Evolutionary conservation across 805 yeast genomes (phyloP).

Genomic region (Kuraishia ogatae): DNA sequence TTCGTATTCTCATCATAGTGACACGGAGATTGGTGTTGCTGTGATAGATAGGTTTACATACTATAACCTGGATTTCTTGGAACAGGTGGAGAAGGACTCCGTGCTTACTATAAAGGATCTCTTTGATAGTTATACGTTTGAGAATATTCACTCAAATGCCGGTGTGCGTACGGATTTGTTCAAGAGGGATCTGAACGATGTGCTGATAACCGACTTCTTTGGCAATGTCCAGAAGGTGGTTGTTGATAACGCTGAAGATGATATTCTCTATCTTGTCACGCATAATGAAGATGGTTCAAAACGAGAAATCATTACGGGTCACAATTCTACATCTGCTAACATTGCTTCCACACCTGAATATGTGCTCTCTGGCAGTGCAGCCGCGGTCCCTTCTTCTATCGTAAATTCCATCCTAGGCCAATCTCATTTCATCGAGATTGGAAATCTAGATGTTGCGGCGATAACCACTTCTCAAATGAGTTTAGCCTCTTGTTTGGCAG

Average conservation of each 20-base stretch:
- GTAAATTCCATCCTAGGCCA: background rate
- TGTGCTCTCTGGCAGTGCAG: background rate
- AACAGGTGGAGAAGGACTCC: conserved; percentile 67
- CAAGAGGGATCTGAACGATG: conserved; percentile 55
- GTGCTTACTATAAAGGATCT: conserved; percentile 70
- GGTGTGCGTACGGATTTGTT: conserved; percentile 86
- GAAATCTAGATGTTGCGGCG: background rate
- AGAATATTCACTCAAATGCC: conserved; percentile 81
- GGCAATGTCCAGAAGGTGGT: conserved; percentile 84
- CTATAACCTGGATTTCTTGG: conserved; percentile 82
- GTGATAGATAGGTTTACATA: conserved; percentile 96
- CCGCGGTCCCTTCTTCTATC: background rate
- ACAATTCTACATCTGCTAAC: background rate
- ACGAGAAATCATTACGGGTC: background rate
- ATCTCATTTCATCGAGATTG: background rate
- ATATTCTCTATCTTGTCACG: conserved; percentile 28
- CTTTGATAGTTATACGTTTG: conserved; percentile 77
- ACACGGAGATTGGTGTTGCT: conserved; percentile 93
- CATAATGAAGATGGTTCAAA: conserved; percentile 19
- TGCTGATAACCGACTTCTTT: conserved; percentile 83
- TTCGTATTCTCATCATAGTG: conserved; percentile 93
- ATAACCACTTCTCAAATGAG: background rate
- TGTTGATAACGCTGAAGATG: conserved; percentile 43
- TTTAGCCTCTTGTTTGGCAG: background rate
- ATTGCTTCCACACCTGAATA: background rate